phyloP scores from a whole-genome alignment of 2,329 filamentous ascomycete species.

The Colletotrichum camelliae region DNA sequence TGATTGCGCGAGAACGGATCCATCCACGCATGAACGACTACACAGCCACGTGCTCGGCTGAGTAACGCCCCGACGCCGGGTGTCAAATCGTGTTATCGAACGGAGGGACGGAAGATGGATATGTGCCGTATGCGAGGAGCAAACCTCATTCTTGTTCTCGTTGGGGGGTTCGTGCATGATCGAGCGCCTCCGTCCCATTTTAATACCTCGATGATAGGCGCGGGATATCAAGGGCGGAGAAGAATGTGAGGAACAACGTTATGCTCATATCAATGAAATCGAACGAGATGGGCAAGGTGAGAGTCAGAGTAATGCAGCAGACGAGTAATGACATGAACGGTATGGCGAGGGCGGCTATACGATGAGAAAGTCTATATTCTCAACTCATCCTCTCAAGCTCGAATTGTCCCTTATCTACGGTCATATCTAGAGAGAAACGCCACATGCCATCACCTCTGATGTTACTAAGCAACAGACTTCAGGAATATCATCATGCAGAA shows the following conservation, averaged over 20 bases:
- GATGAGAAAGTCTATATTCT: neutral
- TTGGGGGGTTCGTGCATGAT: neutral
- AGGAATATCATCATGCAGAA: neutral
- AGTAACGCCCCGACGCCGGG: neutral
- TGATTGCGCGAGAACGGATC: neutral
- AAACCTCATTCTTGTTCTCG: neutral
- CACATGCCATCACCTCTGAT: neutral
- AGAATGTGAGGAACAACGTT: neutral
- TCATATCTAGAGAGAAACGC: neutral
- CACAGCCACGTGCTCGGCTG: neutral
- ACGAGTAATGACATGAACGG: neutral
- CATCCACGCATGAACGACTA: neutral
- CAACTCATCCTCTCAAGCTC: neutral
- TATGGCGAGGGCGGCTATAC: neutral
- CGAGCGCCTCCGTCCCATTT: neutral
- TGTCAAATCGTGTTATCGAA: neutral
- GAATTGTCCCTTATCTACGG: neutral
- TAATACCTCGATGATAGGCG: neutral
- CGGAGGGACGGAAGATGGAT: neutral
- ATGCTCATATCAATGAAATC: neutral
- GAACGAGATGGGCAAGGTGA: neutral
- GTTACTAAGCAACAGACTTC: neutral
- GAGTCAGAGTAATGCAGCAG: neutral
- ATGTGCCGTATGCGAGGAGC: neutral
- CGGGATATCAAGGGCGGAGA: neutral